Percentiles rank a stretch among this genome's conserved stretches.
Conservation (phyloP, 2,329 filamentous ascomycete species). For the Gaeumannomyces tritici region DNA sequence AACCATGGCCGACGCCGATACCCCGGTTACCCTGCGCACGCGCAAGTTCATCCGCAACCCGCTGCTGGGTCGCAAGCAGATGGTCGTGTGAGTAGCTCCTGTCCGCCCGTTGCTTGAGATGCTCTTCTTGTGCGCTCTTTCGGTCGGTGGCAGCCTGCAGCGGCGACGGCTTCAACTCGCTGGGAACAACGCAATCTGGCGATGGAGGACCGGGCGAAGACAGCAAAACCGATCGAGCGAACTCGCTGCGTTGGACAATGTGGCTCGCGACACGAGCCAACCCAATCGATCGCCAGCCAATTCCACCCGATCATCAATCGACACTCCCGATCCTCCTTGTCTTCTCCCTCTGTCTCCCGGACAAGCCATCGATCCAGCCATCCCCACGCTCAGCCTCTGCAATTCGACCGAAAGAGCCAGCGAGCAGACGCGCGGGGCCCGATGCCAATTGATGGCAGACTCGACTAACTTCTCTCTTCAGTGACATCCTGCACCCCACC, state of each 20-base stretch:
- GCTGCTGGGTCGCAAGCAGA: slow-evolving; percentile 97
- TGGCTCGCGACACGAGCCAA: not conserved
- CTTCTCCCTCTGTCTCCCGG: not conserved
- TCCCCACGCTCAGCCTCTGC: not conserved
- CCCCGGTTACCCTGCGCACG: slow-evolving; percentile 79
- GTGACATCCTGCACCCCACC: slow-evolving; percentile 99
- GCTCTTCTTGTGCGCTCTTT: not conserved
- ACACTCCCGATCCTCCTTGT: not conserved
- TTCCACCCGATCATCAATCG: not conserved
- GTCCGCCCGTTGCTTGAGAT: not conserved
- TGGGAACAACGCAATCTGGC: not conserved
- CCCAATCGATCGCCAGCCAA: not conserved
- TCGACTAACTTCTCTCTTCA: slow-evolving; percentile 27
- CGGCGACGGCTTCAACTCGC: not conserved
- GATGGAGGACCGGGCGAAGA: not conserved
- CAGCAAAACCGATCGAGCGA: not conserved
- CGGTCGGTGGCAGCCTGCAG: not conserved
- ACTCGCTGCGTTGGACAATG: not conserved
- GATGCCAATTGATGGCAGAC: not conserved
- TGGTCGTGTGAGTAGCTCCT: slow-evolving; percentile 80
- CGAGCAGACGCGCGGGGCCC: not conserved
- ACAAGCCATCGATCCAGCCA: not conserved
- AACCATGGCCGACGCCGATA: slow-evolving; percentile 81
- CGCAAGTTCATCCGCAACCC: slow-evolving; percentile 99
- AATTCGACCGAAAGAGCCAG: not conserved